Percentiles rank a stretch among this genome's conserved stretches.
These are phyloP conservation scores for Pleurotus djamor DNA, from an alignment of 768 basidiomycete species.

Conservation along the genomic window DNA sequence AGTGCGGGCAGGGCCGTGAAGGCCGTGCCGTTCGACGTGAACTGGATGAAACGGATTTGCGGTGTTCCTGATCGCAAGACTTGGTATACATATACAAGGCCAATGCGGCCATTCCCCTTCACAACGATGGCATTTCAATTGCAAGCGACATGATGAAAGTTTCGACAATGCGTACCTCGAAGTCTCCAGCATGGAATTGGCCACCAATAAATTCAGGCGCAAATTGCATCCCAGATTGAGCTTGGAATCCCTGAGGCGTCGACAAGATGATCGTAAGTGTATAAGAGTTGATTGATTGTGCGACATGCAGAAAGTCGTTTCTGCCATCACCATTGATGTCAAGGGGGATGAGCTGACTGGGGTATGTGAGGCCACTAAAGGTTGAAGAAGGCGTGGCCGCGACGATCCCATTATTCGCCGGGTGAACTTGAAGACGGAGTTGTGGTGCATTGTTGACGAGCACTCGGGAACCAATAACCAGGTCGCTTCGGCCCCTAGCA, in stretches of 20 bases:
- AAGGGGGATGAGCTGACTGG: constrained; percentile 1
- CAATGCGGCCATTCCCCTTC: constrained; percentile 1
- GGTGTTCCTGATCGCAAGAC: background rate
- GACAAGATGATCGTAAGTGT: background rate
- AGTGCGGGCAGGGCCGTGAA: background rate
- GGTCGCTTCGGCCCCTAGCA: background rate
- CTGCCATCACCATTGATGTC: constrained; percentile 2
- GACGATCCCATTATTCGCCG: background rate
- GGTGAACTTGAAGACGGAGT: constrained; percentile 1
- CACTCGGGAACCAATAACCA: background rate
- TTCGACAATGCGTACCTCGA: background rate
- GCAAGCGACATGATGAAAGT: background rate
- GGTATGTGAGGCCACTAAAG: background rate
- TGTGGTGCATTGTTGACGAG: background rate
- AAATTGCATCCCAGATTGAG: background rate
- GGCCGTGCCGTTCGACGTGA: background rate
- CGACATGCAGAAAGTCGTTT: constrained; percentile 4
- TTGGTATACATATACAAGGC: constrained; percentile 3
- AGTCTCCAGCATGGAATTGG: background rate
- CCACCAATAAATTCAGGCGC: background rate
- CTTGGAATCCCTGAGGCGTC: background rate
- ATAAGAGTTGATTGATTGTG: background rate
- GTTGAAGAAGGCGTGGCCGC: background rate
- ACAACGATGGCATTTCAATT: background rate
- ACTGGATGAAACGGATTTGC: background rate